Percentiles rank a stretch among this genome's conserved stretches.
Evolutionary conservation across 2,329 filamentous ascomycete species (phyloP).

Genomic region (Aureobasidium namibiae): DNA sequence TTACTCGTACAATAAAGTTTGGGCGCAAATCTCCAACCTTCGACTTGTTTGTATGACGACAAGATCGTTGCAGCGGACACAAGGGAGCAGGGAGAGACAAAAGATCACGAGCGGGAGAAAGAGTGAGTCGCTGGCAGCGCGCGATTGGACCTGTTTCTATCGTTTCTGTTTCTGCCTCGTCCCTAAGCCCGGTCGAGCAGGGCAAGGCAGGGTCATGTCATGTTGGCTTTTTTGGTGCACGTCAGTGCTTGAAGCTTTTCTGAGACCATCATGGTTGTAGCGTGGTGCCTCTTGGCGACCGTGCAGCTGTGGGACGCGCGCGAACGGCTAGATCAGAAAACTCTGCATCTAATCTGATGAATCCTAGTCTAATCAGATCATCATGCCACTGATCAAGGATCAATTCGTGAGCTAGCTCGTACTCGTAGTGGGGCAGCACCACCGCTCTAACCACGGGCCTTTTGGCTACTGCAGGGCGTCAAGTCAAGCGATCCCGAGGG

Average conservation of each 20-base stretch:
- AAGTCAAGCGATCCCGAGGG: background rate
- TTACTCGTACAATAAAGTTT: background rate
- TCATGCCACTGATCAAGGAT: conserved; percentile 1
- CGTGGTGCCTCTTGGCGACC: background rate
- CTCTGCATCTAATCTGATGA: conserved; percentile 9
- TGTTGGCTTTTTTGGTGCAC: background rate
- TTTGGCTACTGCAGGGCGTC: background rate
- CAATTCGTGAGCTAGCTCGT: background rate
- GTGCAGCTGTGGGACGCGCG: background rate
- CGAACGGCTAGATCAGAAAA: conserved; percentile 2
- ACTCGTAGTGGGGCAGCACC: background rate
- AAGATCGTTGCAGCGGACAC: background rate
- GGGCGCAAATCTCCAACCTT: background rate
- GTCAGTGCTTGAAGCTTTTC: conserved; percentile 6
- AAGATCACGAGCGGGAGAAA: background rate
- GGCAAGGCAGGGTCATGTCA: background rate
- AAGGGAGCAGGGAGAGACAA: background rate
- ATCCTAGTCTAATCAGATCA: conserved; percentile 12
- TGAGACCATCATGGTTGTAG: background rate
- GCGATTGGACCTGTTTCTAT: background rate
- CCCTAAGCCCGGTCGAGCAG: conserved; percentile 1
- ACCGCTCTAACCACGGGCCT: background rate
- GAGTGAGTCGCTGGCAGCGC: background rate
- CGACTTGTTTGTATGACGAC: background rate
- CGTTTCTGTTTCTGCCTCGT: background rate